Percentiles rank a stretch among this genome's conserved stretches.
phyloP scores from a whole-genome alignment of 208 protist genomes.

The Leishmania martiniquensis region DNA sequence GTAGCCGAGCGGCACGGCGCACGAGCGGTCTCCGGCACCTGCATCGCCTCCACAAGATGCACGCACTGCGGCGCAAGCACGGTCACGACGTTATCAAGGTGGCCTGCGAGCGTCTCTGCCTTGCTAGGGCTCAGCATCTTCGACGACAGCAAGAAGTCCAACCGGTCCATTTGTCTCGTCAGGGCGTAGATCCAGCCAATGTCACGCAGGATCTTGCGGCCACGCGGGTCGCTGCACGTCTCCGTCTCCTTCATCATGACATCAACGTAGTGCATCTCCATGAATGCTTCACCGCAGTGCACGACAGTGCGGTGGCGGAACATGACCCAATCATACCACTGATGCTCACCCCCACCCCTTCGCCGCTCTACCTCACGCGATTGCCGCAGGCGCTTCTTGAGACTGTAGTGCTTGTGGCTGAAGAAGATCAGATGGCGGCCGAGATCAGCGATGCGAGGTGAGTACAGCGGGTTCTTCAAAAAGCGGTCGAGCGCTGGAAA shows the following conservation, averaged over 20 bases:
- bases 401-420: constrained; percentile 85
- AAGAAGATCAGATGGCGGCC: constrained; percentile 91
- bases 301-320: constrained; percentile 86
- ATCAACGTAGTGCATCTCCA: constrained; percentile 84
- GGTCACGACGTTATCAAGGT: constrained; percentile 88
- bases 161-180: constrained; percentile 71
- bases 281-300: constrained; percentile 91
- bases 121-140: constrained; percentile 77
- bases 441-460: constrained; percentile 84
- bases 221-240: constrained; percentile 75
- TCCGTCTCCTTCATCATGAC: constrained; percentile 85
- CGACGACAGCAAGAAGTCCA: constrained; percentile 78
- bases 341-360: constrained; percentile 81
- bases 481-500: constrained; percentile 69
- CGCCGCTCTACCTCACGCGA: constrained; percentile 84
- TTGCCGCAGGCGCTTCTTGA: constrained; percentile 71
- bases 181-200: constrained; percentile 90
- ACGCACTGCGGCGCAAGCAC: constrained; percentile 89
- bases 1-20: constrained; percentile 56
- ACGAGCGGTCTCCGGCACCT: constrained; percentile 57
- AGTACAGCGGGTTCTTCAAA: constrained; percentile 89
- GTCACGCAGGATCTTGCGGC: constrained; percentile 84
- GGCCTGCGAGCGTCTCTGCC: constrained; percentile 56
- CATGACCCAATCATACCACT: constrained; percentile 92
- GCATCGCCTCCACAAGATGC: constrained; percentile 82